phyloP scores from a whole-genome alignment of 495 filamentous ascomycete species.

The Aspergillus diversus region DNA sequence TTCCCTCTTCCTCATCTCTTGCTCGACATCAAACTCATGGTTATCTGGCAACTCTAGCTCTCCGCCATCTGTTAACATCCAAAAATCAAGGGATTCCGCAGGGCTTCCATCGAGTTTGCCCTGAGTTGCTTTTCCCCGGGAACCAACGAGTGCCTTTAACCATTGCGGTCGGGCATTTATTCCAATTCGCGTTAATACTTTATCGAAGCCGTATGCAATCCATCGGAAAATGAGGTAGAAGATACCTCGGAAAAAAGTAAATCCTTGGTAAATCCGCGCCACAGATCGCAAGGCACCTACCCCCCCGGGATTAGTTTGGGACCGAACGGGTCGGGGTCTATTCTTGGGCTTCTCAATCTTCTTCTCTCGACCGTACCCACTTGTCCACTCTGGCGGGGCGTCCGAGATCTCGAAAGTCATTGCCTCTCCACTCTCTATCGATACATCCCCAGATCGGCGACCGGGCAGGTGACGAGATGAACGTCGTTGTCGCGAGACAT shows the following conservation, averaged over 20 bases:
- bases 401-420: slow-evolving; percentile 42
- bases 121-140: slow-evolving; percentile 24
- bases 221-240: slow-evolving; percentile 66
- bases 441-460: slow-evolving; percentile 33
- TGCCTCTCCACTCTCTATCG: slow-evolving; percentile 36
- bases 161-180: slow-evolving; percentile 64
- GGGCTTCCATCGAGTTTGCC: slow-evolving; percentile 23
- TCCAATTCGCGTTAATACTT: slow-evolving; percentile 60
- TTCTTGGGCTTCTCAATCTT: slow-evolving; percentile 56
- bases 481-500: slow-evolving; percentile 39
- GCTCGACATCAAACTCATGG: slow-evolving; percentile 75
- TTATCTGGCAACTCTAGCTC: slow-evolving; percentile 58
- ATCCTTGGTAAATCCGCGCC: slow-evolving; percentile 70
- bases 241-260: slow-evolving; percentile 75
- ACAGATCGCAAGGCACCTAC: slow-evolving; percentile 77
- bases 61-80: slow-evolving; percentile 60
- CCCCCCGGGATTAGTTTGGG: slow-evolving; percentile 58
- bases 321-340: slow-evolving; percentile 37
- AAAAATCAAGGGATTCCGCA: slow-evolving; percentile 56
- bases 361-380: slow-evolving; percentile 73
- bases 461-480: slow-evolving; percentile 27
- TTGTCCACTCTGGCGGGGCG: slow-evolving; percentile 42
- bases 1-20: slow-evolving; percentile 65
- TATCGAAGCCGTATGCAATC: slow-evolving; percentile 57
- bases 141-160: slow-evolving; percentile 49